Conservation (phyloP, 805 yeast species). For the Nakazawaea populi region DNA sequence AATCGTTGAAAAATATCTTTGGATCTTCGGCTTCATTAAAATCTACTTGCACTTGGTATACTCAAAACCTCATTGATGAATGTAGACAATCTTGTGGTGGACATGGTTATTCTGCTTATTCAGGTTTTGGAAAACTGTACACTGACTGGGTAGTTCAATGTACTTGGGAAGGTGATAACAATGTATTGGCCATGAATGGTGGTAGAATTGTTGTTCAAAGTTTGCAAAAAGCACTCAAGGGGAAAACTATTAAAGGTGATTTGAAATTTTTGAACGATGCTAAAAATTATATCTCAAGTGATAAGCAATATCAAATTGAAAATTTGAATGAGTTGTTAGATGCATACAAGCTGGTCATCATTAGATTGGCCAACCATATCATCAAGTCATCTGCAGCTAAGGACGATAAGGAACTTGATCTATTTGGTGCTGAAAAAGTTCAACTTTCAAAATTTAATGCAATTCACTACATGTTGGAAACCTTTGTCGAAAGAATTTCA, state of each 20-base stretch:
- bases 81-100: constrained; percentile 95
- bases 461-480: constrained; percentile 39
- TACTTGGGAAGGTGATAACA: constrained; percentile 98
- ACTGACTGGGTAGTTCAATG: constrained; percentile 97
- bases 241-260: constrained; percentile 40
- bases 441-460: constrained; percentile 44
- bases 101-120: constrained; percentile 91
- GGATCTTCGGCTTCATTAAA: constrained; percentile 83
- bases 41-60: constrained; percentile 85
- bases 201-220: constrained; percentile 71
- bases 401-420: constrained; percentile 36
- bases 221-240: constrained; percentile 32
- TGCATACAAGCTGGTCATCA: constrained; percentile 35
- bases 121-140: constrained; percentile 85
- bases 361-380: constrained; percentile 30
- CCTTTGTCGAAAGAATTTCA: constrained; percentile 28
- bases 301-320: constrained; percentile 11
- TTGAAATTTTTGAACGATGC: constrained; percentile 21
- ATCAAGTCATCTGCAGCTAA: constrained; percentile 22
- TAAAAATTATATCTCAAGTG: constrained; percentile 1
- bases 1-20: constrained; percentile 69
- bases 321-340: constrained; percentile 28
- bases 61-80: constrained; percentile 77
- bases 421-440: constrained; percentile 39
- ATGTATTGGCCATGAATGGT: constrained; percentile 73